A percentile compares a stretch with the other conserved stretches of the same genome.
Conservation (phyloP, 805 yeast genomes). For the Huiozyma sinensis region DNA sequence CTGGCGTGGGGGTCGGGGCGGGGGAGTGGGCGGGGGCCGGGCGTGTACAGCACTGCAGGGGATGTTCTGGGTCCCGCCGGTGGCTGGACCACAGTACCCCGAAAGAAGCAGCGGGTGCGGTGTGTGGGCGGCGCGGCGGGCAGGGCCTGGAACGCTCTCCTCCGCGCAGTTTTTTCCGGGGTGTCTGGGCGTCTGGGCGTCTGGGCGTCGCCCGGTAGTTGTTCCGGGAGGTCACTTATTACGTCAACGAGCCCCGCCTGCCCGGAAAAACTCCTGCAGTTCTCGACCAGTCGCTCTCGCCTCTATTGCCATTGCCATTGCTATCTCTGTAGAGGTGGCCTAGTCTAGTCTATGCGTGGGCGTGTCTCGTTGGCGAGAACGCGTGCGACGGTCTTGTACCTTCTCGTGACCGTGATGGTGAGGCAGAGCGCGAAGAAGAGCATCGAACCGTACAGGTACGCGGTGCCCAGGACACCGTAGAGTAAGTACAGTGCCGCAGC, state of each 20-base stretch:
- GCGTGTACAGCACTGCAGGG: too few relatives aligned
- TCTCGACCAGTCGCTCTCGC: background rate
- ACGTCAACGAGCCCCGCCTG: too few relatives aligned
- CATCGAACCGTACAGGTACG: conserved; percentile 20
- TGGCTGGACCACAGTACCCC: too few relatives aligned
- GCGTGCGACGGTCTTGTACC: conserved; percentile 18
- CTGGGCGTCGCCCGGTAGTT: too few relatives aligned
- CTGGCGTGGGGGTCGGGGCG: too few relatives aligned
- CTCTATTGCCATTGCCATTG: background rate
- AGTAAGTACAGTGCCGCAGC: conserved; percentile 15
- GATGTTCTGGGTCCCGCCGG: too few relatives aligned
- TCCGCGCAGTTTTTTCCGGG: too few relatives aligned
- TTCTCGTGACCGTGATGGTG: conserved; percentile 16
- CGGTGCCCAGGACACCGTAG: conserved; percentile 23
- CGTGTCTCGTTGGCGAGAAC: conserved; percentile 6
- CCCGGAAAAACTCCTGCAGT: too few relatives aligned
- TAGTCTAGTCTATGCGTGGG: too few relatives aligned
- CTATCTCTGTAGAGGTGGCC: background rate
- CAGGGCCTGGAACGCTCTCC: background rate
- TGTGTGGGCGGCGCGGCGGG: background rate
- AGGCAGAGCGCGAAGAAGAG: conserved; percentile 25
- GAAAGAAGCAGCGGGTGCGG: background rate
- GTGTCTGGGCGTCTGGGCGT: too few relatives aligned
- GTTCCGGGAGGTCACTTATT: too few relatives aligned
- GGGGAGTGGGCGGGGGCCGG: too few relatives aligned